Percentiles rank a stretch among this genome's conserved stretches.
Evolutionary conservation across 2,329 filamentous ascomycete species (phyloP).

Genomic region (Botrytis byssoidea): DNA sequence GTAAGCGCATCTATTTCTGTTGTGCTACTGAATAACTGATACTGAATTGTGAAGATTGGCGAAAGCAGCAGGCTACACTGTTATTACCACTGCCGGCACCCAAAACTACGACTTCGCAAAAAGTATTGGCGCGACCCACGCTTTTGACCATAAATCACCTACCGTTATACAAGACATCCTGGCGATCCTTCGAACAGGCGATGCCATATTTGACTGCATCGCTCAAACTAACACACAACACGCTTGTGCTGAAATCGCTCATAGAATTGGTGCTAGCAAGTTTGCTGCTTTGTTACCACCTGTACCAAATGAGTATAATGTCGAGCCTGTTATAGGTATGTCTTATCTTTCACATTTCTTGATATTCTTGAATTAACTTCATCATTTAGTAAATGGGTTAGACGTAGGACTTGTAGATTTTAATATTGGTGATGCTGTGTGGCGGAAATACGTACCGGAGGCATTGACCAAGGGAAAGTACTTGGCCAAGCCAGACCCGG

Average conservation of each 20-base stretch:
- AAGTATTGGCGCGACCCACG: constrained; percentile 44
- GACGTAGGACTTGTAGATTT: constrained; percentile 36
- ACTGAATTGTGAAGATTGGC: constrained; percentile 14
- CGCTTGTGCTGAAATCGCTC: constrained; percentile 37
- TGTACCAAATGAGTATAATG: constrained; percentile 28
- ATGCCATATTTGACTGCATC: constrained; percentile 34
- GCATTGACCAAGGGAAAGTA: constrained; percentile 42
- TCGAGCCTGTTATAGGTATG: constrained; percentile 35
- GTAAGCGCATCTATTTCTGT: not conserved
- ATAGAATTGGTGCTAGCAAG: constrained; percentile 34
- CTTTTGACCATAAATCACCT: constrained; percentile 46
- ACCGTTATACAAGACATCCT: constrained; percentile 26
- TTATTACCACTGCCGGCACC: constrained; percentile 48
- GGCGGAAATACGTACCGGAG: constrained; percentile 42
- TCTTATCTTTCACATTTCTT: not conserved
- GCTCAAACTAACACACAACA: constrained; percentile 28
- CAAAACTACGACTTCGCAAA: constrained; percentile 45
- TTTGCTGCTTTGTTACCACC: constrained; percentile 16
- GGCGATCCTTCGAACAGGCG: constrained; percentile 23
- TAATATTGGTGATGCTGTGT: constrained; percentile 39
- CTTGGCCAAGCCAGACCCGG: constrained; percentile 42
- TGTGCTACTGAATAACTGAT: not conserved
- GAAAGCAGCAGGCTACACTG: constrained; percentile 40
- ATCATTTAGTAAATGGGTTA: constrained; percentile 31
- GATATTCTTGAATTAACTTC: constrained; percentile 9